Evolutionary conservation across 1,139 yeast genomes (phyloP), one percentile per base, ranked within the genome.

Genomic region (Yamadazyma sp.): DNA sequence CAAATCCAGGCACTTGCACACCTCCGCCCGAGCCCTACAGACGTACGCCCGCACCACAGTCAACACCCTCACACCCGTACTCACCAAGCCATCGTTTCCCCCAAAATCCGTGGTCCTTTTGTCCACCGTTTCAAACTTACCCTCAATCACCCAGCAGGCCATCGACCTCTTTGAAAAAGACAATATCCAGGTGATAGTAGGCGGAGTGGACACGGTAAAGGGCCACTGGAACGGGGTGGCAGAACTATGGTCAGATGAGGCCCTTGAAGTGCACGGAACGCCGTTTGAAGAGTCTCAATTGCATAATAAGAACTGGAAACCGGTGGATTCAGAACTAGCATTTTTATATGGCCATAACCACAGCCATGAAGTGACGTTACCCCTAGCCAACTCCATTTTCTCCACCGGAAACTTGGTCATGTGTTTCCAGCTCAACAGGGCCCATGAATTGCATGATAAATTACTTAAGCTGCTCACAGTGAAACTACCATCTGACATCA

Each of bases 151-250:
- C 5, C 58, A 60, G 21, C 55, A 61, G 35, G 50, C 73, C 11
- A 60, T 70, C 6, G 42, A 50, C 0, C 48, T 68, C n/a, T 51
- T 57, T 45, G 40, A 53, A 10, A 52, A 59, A 6, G 22, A 33
- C 10, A 48, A 59, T 5, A 34, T 73, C n/a, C 77, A 73, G 46
- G 61, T 73, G 0, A 53, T 73, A 6, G 75, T 71, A 10, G 78
- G 76, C 0, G 77, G 80, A 7, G 63, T 74, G 4, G 81, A 77
- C 44, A 61, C 77, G 1, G 61, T 74, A 11, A 71, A 69, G 14
- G 65, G 70, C 0, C 53, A 54, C 9, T 52, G 75, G 30, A 58
- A 67, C 43, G 81, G 78, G 0, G 53, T 73, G 6, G 62, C 76
- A 6, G 77, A 73, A 50, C 46, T 76, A 34, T 78, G 82, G 81